phyloP scores from a whole-genome alignment of 805 yeast genomes.

The Ogataea ganodermae region DNA sequence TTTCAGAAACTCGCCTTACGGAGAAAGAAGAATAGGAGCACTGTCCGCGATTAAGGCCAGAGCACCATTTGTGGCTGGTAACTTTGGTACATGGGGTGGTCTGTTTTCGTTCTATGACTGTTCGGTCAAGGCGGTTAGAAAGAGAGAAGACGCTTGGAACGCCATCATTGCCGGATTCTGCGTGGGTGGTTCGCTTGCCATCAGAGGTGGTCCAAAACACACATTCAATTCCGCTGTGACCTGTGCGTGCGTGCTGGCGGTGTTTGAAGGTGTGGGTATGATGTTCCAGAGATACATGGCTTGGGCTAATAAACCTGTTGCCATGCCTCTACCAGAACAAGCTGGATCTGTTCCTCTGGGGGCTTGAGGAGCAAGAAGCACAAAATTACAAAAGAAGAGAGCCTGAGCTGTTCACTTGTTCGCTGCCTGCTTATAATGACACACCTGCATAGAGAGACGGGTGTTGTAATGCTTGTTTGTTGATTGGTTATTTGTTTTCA shows the following conservation, averaged over 20 bases:
- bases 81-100: conserved; percentile 99
- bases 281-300: conserved; percentile 92
- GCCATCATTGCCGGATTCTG: conserved; percentile 97
- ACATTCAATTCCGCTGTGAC: conserved; percentile 95
- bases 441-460: not conserved
- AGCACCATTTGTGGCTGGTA: conserved; percentile 98
- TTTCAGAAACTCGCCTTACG: conserved; percentile 95
- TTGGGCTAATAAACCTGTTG: conserved; percentile 72
- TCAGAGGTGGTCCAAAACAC: conserved; percentile 98
- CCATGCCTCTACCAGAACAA: conserved; percentile 57
- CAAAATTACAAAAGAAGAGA: not conserved
- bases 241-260: conserved; percentile 95
- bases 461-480: conserved; percentile 6
- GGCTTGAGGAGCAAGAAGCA: conserved; percentile 18
- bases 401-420: conserved; percentile 3
- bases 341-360: conserved; percentile 30
- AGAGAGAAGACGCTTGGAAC: conserved; percentile 98
- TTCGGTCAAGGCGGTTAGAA: conserved; percentile 90
- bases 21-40: conserved; percentile 92
- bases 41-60: conserved; percentile 89
- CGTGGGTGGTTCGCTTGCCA: conserved; percentile 96
- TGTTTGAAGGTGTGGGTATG: conserved; percentile 97
- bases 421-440: conserved; percentile 8
- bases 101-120: conserved; percentile 94
- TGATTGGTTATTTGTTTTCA: conserved; percentile 2